Evolutionary conservation across 176 grass and related monocot species (phyloP), one percentile per base, ranked within the genome.

Genomic region (Musa itinerans): DNA sequence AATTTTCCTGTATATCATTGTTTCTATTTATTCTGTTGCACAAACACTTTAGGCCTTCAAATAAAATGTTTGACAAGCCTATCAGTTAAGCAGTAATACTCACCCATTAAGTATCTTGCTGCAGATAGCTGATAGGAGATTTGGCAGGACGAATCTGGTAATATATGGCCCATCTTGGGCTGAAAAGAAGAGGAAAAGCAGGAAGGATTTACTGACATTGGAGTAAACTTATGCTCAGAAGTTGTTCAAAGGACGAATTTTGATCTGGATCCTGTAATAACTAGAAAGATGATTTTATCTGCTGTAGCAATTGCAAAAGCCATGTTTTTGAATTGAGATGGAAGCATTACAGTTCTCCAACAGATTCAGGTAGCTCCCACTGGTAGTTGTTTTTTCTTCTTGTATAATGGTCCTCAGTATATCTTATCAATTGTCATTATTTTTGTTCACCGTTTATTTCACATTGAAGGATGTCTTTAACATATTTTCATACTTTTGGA

Each of bases 101-200:
- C 43, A 50, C 14, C 68, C 16, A 10, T 43, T 43, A 43, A 43
- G 78, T 68, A 79, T 56, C n/a, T 54, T 29, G 56, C 63, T 77
- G 64, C 84, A 99, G 95, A 89, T 99, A 82, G 86, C 89, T 72
- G 95, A 99, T 81, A 91, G 90, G 76, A 80, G 88, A 62, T 99
- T 99, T 85, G 95, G 95, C 80, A 86, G 88, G 73, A 94, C 95
- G 16, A 92, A 99, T 85, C 87, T 99, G 78, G 78, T 99, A 77
- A 94, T 94, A 54, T 99, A 94, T 68, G 90, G 90, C 59, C 95
- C 95, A 57, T 48, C 85, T 50, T 99, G 90, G 88, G 89, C 95
- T 79, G 76, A 89, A 74, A 99, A 24, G 24, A 24, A 24, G 24
- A 24, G 24, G 24, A 24, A 24, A 24, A 24, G 24, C 24, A 24